Percentiles rank a stretch among this genome's conserved stretches.
phyloP scores from a whole-genome alignment of 2,329 filamentous ascomycete species.

The Sclerotinia sclerotiorum region DNA sequence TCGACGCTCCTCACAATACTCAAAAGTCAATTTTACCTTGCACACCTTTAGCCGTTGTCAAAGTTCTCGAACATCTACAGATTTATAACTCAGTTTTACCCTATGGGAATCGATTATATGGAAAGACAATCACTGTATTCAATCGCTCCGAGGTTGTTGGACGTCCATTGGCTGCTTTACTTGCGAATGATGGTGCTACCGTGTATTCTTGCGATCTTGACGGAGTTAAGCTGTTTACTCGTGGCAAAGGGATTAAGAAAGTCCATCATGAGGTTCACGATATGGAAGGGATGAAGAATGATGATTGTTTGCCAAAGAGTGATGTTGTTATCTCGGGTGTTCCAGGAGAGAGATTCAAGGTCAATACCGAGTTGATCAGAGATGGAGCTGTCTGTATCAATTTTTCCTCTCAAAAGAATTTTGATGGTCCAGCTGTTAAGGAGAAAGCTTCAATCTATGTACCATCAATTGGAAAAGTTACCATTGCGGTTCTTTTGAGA shows the following conservation, averaged over 20 bases:
- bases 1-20: constrained; percentile 73
- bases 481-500: constrained; percentile 84
- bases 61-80: constrained; percentile 91
- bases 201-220: constrained; percentile 95
- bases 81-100: constrained; percentile 96
- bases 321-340: constrained; percentile 96
- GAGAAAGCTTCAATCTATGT: constrained; percentile 97
- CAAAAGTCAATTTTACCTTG: constrained; percentile 94
- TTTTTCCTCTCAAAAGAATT: constrained; percentile 95
- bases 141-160: constrained; percentile 97
- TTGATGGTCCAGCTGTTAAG: constrained; percentile 79
- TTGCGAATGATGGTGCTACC: constrained; percentile 93
- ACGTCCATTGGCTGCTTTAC: constrained; percentile 82
- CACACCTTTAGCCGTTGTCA: constrained; percentile 93
- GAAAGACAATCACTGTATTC: constrained; percentile 92
- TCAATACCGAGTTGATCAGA: constrained; percentile 77
- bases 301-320: constrained; percentile 80
- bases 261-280: constrained; percentile 76
- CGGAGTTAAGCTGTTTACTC: constrained; percentile 87
- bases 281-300: constrained; percentile 75
- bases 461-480: constrained; percentile 95
- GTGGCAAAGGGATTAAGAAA: constrained; percentile 83
- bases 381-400: constrained; percentile 98
- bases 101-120: constrained; percentile 88
- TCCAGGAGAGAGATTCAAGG: constrained; percentile 83